A percentile compares a stretch with the other conserved stretches of the same genome.
phyloP scores from a whole-genome alignment of 805 yeast species.

The Pichia pseudocactophila region DNA sequence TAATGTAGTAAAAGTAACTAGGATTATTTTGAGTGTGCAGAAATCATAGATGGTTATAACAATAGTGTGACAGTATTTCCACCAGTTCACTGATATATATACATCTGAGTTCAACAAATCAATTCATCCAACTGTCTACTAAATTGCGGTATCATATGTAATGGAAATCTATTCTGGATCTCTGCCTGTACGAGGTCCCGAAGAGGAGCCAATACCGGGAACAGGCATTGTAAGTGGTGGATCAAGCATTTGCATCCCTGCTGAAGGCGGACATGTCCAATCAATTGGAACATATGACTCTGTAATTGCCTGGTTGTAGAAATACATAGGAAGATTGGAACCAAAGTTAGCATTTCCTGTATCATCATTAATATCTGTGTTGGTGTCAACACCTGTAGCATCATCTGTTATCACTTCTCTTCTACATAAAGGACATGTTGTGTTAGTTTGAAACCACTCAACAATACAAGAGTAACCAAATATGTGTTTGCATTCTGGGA shows the following conservation, averaged over 20 bases:
- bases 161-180: constrained; percentile 5
- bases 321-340: constrained; percentile 6
- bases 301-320: constrained; percentile 25
- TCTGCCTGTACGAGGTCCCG: constrained; percentile 24
- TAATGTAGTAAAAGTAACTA: no score
- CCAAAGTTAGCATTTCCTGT: constrained; percentile 11
- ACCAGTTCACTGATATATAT: no score
- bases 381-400: constrained; percentile 11
- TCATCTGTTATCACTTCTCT: constrained; percentile 31
- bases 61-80: no score
- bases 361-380: constrained; percentile 13
- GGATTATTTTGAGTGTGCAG: no score
- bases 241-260: constrained; percentile 17
- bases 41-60: no score
- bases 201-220: constrained; percentile 20
- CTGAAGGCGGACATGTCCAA: constrained; percentile 20
- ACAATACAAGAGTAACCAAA: constrained; percentile 75
- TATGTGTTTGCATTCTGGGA: constrained; percentile 70
- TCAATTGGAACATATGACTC: constrained; percentile 25
- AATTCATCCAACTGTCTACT: no score
- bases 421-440: constrained; percentile 82
- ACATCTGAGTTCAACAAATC: no score
- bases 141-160: no score
- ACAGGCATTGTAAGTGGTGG: constrained; percentile 24
- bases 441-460: constrained; percentile 66